Conservation (phyloP, 2,329 filamentous ascomycete genomes). For the Raffaelea arxii region DNA sequence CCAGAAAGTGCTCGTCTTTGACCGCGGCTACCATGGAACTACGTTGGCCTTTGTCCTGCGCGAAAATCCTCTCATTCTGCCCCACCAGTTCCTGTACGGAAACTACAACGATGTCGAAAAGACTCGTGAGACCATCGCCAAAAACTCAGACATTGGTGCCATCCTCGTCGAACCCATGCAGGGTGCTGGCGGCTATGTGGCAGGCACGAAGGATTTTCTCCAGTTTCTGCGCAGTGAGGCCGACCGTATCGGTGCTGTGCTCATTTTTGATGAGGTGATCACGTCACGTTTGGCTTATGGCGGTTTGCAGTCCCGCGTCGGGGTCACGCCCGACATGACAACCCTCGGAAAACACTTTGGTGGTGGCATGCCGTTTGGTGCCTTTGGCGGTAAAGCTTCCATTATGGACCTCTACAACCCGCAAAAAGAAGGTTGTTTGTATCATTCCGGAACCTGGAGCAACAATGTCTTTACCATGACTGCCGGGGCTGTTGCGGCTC, state of each 20-base stretch:
- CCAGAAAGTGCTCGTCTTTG: slow-evolving; percentile 10
- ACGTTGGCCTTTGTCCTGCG: slow-evolving; percentile 30
- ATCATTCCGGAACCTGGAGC: slow-evolving; percentile 47
- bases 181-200: slow-evolving; percentile 47
- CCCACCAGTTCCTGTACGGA: slow-evolving; percentile 31
- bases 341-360: slow-evolving; percentile 46
- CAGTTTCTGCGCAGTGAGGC: slow-evolving; percentile 30
- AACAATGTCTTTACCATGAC: slow-evolving; percentile 40
- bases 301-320: slow-evolving; percentile 54
- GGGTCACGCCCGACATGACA: slow-evolving; percentile 42
- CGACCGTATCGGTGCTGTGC: slow-evolving; percentile 38
- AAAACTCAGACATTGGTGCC: slow-evolving; percentile 36
- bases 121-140: slow-evolving; percentile 47
- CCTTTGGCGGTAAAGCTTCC: slow-evolving; percentile 47
- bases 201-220: slow-evolving; percentile 41
- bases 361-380: slow-evolving; percentile 48
- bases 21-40: slow-evolving; percentile 23
- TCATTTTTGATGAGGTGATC: slow-evolving; percentile 64
- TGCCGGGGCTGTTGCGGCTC: no score
- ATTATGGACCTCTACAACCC: slow-evolving; percentile 65
- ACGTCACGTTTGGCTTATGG: slow-evolving; percentile 46
- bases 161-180: slow-evolving; percentile 59
- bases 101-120: slow-evolving; percentile 44
- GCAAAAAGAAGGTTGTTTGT: slow-evolving; percentile 28
- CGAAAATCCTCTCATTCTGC: slow-evolving; percentile 31